Percentiles rank a stretch among this genome's conserved stretches.
phyloP scores from a whole-genome alignment of 495 filamentous ascomycete species.

The Delitschia confertaspora region DNA sequence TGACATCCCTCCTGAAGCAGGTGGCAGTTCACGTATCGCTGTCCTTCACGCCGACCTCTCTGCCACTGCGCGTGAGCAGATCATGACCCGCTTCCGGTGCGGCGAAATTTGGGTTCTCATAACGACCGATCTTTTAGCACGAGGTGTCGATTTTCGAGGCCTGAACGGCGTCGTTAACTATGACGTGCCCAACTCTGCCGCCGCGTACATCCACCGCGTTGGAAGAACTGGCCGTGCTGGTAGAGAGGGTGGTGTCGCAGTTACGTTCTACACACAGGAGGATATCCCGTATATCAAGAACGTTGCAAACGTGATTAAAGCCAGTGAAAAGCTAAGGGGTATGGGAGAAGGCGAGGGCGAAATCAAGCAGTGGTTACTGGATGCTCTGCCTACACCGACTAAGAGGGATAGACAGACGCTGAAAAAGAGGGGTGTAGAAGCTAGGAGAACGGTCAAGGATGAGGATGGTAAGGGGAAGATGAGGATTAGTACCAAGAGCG shows the following conservation, averaged over 20 bases:
- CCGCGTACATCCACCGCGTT: constrained; percentile 86
- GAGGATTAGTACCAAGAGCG: constrained; percentile 86
- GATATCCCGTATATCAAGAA: constrained; percentile 85
- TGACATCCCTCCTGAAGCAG: constrained; percentile 83
- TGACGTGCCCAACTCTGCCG: constrained; percentile 81
- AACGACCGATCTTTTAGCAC: constrained; percentile 83
- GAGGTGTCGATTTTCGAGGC: constrained; percentile 86
- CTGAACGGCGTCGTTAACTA: constrained; percentile 95
- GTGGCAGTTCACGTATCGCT: constrained; percentile 76
- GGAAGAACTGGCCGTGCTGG: constrained; percentile 87
- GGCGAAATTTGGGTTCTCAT: constrained; percentile 95
- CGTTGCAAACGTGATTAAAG: constrained; percentile 84
- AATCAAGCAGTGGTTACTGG: constrained; percentile 80
- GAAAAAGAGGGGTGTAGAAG: constrained; percentile 76
- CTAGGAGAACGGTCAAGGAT: constrained; percentile 43
- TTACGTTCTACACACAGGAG: constrained; percentile 91
- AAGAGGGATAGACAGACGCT: constrained; percentile 76
- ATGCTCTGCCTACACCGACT: constrained; percentile 69
- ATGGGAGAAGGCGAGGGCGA: constrained; percentile 38
- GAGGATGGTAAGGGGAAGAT: constrained; percentile 39
- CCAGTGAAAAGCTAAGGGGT: constrained; percentile 53
- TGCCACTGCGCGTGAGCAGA: constrained; percentile 59
- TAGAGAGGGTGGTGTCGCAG: constrained; percentile 76
- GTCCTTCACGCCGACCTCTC: constrained; percentile 83
- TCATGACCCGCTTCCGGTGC: constrained; percentile 82